Evolutionary conservation across 2,329 filamentous ascomycete species (phyloP), one percentile per base, ranked within the genome.

Genomic region (Plectosphaerella plurivora): DNA sequence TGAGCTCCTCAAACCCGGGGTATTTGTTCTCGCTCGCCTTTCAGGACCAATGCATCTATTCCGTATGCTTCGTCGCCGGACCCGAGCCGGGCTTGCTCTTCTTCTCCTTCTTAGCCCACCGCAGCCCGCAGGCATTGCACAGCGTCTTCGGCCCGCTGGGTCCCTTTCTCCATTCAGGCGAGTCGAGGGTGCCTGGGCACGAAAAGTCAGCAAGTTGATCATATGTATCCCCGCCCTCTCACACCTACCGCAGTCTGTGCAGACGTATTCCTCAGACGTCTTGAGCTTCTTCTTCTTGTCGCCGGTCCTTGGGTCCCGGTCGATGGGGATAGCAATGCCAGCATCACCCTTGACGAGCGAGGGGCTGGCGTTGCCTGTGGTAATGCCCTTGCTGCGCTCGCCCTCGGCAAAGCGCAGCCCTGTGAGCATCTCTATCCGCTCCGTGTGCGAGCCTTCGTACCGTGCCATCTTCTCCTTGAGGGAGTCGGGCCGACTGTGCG

Each of bases 121-220:
- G 76, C 28, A 88, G 73, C 37, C 93, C 93, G 66, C 93, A 97
- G 8, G 93, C 93, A 72, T 97, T 97, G 71, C 93, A 97, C 12
- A 97, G 74, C 9, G 93, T 97, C 70, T 97, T 97, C 1, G 92
- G 92, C 2, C 93, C 93, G 57, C 83, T 90, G 0, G 93, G 93
- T 0, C 93, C 93, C 68, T 96, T 97, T 56, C 93, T 52, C 93
- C 93, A 97, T 74, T 97, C 93, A 0, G 93, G 93, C 15, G 90
- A 96, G 65, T 97, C 92, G 41, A 95, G 78, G 0, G 91, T 97
- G 35, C 82, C 83, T 86, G 55, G 9, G 11, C 8, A 33, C 11
- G 8, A 8, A 33, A 33, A 8, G 15, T 25, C n/a, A 35, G 11
- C 16, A 44, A 39, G 37, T 14, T 14, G 3, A 3, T 39, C 37